A percentile compares a stretch with the other conserved stretches of the same genome.
These are phyloP conservation scores for Talaromyces sp. DNA, from an alignment of 2,329 filamentous ascomycete species.

Conservation along the genomic window DNA sequence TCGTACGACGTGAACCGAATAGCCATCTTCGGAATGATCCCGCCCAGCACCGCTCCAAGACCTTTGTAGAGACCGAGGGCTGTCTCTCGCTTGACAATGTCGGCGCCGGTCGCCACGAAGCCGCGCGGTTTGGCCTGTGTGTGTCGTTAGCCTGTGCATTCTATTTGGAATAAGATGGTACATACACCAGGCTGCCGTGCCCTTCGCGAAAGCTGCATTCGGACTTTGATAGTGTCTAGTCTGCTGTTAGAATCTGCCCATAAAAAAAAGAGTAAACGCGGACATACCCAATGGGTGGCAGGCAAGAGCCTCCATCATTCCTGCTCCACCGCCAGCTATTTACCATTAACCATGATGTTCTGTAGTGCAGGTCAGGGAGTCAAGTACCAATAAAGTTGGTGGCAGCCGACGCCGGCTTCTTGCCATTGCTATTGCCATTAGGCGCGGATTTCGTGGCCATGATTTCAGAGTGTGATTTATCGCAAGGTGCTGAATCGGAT, in stretches of 20 bases:
- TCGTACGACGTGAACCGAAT: constrained; percentile 98
- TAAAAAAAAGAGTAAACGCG: constrained; percentile 8
- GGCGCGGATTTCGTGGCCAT: not conserved
- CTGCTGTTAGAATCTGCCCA: not conserved
- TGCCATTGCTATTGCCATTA: constrained; percentile 47
- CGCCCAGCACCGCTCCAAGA: constrained; percentile 90
- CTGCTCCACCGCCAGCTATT: constrained; percentile 87
- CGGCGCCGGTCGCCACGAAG: constrained; percentile 77
- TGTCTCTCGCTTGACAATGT: constrained; percentile 87
- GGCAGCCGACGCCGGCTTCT: constrained; percentile 72
- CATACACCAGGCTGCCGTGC: constrained; percentile 72
- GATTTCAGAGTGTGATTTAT: not conserved
- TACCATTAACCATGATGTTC: constrained; percentile 16
- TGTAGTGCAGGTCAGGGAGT: constrained; percentile 23
- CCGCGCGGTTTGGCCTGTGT: constrained; percentile 67
- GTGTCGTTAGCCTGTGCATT: not conserved
- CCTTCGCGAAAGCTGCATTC: constrained; percentile 94
- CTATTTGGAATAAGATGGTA: constrained; percentile 13
- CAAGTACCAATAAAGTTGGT: constrained; percentile 82
- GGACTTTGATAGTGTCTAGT: constrained; percentile 92
- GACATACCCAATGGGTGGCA: constrained; percentile 84
- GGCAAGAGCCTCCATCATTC: constrained; percentile 97
- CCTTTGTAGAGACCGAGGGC: constrained; percentile 95
- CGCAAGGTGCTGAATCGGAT: not conserved
- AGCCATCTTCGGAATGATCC: constrained; percentile 98